Conservation (phyloP, 495 filamentous ascomycete genomes). For the Neurospora discreta region DNA sequence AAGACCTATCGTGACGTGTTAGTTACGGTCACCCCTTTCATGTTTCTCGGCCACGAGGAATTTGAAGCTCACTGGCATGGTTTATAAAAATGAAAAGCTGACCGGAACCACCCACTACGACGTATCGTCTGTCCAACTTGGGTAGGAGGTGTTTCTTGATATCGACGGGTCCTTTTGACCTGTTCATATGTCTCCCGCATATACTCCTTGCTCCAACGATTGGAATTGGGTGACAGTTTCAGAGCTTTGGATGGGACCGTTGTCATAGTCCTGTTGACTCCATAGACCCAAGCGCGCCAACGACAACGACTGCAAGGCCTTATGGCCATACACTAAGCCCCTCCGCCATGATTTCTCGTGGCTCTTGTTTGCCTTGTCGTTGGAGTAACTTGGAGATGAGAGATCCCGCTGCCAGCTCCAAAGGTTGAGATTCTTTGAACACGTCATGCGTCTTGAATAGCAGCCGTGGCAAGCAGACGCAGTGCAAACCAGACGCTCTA, state of each 20-base stretch:
- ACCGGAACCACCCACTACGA: conserved; percentile 48
- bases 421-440: not conserved
- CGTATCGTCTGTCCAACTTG: conserved; percentile 42
- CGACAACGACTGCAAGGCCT: conserved; percentile 3
- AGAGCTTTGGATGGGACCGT: conserved; percentile 35
- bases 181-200: conserved; percentile 38
- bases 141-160: conserved; percentile 40
- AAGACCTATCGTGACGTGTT: conserved; percentile 27
- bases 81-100: not conserved
- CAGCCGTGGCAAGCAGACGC: not conserved
- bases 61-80: not conserved
- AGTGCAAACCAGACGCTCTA: not conserved
- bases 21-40: not conserved
- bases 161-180: conserved; percentile 34
- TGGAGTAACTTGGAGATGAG: not conserved
- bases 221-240: conserved; percentile 24
- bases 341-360: not conserved
- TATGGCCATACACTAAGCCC: not conserved
- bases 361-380: not conserved
- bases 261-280: conserved; percentile 41
- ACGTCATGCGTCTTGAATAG: not conserved
- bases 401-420: not conserved
- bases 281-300: conserved; percentile 36
- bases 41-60: not conserved
- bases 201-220: conserved; percentile 42